Base-by-base conservation (phyloP, 345 rosid species). In the Corymbia maculata region DNA sequence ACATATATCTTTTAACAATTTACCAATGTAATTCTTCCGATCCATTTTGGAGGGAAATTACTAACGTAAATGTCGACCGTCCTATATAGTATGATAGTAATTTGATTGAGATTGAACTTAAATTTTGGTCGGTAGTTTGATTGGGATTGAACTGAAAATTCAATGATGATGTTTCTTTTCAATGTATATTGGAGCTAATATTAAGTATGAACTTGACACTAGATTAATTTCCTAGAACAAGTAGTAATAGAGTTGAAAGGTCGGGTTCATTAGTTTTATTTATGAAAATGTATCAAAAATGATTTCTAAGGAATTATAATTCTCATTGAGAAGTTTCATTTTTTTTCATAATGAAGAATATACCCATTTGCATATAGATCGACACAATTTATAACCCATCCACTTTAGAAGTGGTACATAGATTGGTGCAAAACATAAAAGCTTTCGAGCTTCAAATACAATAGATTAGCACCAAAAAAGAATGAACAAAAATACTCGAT, bases 11-110 rank as follows among this genome's bases (percentile, higher is more conserved):
- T 53, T 21, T 53, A 9, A 53, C 2, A 0, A 53, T 53, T 53
- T 21, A 1, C 0, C 0, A 53, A 53, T 53, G 1, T 8, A 8
- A 53, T 53, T 0, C 0, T 53, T 53, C 8, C 2, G 8, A 4
- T 2, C 59, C 1, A 53, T 53, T 53, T 51, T 53, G 3, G 4
- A 4, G 3, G 0, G 2, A 53, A 53, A 19, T 53, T 53, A 3
- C 7, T 21, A 2, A 21, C 0, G 9, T 53, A 4, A 9, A 53
- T 0, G 2, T 21, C 0, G 1, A 8, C 11, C 8, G 4, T 8
- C 26, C 8, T 53, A 53, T 0, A 1, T 53, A 3, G 26, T 3
- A 21, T 1, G 5, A 0, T 1, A 21, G 5, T 53, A 53, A 24
- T 24, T 7, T 66, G 21, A 66, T 66, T 15, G 44, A 7, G 17